A percentile compares a stretch with the other conserved stretches of the same genome.
These are phyloP conservation scores for Eucalyptus curtisii DNA, from an alignment of 345 rosid genomes.

Conservation along the genomic window DNA sequence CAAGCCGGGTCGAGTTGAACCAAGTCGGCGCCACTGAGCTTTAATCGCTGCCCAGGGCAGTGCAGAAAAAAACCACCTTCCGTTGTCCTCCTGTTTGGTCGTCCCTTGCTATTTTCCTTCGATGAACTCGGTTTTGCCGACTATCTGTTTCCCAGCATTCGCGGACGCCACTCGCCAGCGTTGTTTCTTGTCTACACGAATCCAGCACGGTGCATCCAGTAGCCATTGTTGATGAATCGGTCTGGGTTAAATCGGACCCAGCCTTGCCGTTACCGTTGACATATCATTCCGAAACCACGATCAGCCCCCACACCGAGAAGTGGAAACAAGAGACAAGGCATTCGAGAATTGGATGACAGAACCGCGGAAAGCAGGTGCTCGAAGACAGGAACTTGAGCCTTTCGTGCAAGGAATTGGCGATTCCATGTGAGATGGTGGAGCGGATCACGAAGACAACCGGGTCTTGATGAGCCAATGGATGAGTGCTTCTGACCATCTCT, in stretches of 20 bases:
- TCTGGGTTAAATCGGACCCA: too few species aligned
- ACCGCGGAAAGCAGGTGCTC: background rate
- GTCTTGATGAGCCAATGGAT: background rate
- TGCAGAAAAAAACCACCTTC: background rate
- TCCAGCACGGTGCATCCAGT: background rate
- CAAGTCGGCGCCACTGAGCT: too few species aligned
- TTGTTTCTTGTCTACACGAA: background rate
- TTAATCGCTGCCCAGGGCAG: background rate
- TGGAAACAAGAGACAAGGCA: background rate
- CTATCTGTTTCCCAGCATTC: background rate
- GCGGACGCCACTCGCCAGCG: fast-evolving
- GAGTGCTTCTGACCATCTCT: background rate
- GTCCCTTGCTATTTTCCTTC: background rate
- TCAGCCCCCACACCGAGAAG: too few species aligned
- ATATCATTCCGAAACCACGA: fast-evolving
- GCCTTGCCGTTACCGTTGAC: too few species aligned
- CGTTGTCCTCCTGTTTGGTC: background rate
- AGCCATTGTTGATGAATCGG: too few species aligned
- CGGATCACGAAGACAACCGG: background rate
- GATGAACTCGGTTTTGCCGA: background rate
- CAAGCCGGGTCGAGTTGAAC: background rate
- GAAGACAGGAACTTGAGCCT: background rate
- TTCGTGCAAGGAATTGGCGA: background rate
- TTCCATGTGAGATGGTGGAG: background rate
- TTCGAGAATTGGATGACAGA: background rate